A percentile compares a stretch with the other conserved stretches of the same genome.
phyloP scores from a whole-genome alignment of 129 eudicot species.

The Kitagawia praeruptora region DNA sequence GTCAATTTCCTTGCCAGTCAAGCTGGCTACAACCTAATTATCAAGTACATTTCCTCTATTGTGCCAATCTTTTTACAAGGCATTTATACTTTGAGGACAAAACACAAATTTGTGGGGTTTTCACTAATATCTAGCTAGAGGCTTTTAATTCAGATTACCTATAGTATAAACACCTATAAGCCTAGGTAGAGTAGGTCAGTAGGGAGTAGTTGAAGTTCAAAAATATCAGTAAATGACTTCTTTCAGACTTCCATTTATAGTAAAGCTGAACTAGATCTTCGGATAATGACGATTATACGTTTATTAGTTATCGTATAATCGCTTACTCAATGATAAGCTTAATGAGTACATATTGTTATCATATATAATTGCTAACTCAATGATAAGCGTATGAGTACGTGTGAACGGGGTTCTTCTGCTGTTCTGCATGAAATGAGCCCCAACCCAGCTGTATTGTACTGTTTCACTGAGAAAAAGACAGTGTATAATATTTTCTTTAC shows the following conservation, averaged over 20 bases:
- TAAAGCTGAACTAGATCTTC: neutral
- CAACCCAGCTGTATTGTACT: conserved; percentile 4
- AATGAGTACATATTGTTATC: neutral
- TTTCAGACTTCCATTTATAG: neutral
- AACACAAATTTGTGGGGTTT: conserved; percentile 1
- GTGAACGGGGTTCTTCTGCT: neutral
- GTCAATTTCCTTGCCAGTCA: conserved; percentile 11
- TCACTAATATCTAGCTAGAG: neutral
- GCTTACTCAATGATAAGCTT: neutral
- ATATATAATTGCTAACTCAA: neutral
- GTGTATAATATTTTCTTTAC: neutral
- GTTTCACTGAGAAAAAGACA: neutral
- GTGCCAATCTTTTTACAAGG: neutral
- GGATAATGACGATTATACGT: neutral
- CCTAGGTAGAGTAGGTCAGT: neutral
- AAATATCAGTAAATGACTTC: neutral
- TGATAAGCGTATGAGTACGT: neutral
- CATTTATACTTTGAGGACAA: conserved; percentile 1
- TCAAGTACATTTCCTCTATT: neutral
- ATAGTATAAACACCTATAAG: neutral
- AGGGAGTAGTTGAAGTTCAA: neutral
- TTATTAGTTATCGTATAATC: neutral
- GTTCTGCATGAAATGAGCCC: neutral
- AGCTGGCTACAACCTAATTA: conserved; percentile 3
- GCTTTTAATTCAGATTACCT: conserved; percentile 7